Evolutionary conservation across 1,139 yeast genomes (phyloP).

Genomic region (Nakaseomyces kungkrabaensis): DNA sequence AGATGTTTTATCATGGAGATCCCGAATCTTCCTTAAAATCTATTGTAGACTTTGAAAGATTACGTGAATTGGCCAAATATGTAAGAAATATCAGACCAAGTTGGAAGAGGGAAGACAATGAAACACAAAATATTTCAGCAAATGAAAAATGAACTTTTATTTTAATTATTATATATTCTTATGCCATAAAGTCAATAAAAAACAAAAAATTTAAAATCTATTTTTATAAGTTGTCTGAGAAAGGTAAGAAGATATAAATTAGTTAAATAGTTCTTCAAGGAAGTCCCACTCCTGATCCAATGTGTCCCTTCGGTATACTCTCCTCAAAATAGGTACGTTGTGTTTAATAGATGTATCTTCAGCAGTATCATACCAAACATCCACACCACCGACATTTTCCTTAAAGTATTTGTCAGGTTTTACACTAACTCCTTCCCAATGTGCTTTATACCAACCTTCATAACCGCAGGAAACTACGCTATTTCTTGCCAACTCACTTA

Average conservation of each 20-base stretch:
- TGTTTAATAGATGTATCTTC: conserved; percentile 24
- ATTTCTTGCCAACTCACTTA: conserved; percentile 46
- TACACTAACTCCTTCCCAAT: conserved; percentile 64
- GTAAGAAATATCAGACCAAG: conserved; percentile 30
- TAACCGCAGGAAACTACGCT: conserved; percentile 66
- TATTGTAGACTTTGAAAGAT: conserved; percentile 12
- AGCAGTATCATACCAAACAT: conserved; percentile 25
- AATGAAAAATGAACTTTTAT: background rate
- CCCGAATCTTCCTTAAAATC: conserved; percentile 12
- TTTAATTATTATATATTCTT: background rate
- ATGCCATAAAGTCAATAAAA: background rate
- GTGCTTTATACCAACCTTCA: conserved; percentile 72
- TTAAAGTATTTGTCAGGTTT: conserved; percentile 7
- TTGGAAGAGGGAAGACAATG: conserved; percentile 17
- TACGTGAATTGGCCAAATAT: conserved; percentile 21
- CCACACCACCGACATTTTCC: conserved; percentile 20
- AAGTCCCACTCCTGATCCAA: conserved; percentile 25
- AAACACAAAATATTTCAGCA: background rate
- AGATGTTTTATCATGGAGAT: conserved; percentile 28
- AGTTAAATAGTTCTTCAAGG: conserved; percentile 9
- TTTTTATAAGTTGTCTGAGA: background rate
- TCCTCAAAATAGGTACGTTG: conserved; percentile 25
- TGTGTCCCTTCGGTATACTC: conserved; percentile 21
- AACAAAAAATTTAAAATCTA: background rate
- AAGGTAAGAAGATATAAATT: background rate